phyloP scores from a whole-genome alignment of 73 alveolate genomes.

The Paramecium pentaurelia region DNA sequence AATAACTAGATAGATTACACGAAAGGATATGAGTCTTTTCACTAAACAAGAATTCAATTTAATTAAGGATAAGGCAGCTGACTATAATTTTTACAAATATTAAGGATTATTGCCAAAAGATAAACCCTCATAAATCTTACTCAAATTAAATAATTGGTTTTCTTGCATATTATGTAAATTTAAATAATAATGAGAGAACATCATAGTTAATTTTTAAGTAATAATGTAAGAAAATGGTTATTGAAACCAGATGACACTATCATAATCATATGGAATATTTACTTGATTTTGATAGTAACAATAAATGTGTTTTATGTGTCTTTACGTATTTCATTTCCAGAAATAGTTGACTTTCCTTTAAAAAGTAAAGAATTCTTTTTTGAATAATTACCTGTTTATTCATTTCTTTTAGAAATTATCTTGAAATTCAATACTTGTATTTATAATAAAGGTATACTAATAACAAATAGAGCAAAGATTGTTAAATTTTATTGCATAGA shows the following conservation, averaged over 20 bases:
- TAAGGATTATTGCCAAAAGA: neutral
- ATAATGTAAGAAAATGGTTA: neutral
- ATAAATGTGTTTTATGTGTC: constrained; percentile 16
- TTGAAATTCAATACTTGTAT: constrained; percentile 20
- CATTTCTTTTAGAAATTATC: neutral
- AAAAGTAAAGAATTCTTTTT: neutral
- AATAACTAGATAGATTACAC: neutral
- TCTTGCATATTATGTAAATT: neutral
- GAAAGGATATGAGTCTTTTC: neutral
- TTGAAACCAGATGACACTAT: constrained; percentile 22
- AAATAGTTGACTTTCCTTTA: neutral
- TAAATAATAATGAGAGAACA: neutral
- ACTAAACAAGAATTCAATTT: neutral
- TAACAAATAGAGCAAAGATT: neutral
- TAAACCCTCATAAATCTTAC: neutral
- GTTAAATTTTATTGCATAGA: neutral
- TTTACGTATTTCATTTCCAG: neutral
- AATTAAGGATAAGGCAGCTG: neutral
- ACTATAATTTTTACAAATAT: neutral
- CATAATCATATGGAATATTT: constrained; percentile 24
- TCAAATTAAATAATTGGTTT: neutral
- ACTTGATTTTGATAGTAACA: neutral
- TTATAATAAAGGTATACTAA: neutral
- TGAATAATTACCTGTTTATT: constrained; percentile 1
- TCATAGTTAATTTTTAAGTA: neutral